Percentiles rank a stretch among this genome's conserved stretches.
These are phyloP conservation scores for Euphorbia lathyris DNA, from an alignment of 345 rosid species.

Conservation along the genomic window DNA sequence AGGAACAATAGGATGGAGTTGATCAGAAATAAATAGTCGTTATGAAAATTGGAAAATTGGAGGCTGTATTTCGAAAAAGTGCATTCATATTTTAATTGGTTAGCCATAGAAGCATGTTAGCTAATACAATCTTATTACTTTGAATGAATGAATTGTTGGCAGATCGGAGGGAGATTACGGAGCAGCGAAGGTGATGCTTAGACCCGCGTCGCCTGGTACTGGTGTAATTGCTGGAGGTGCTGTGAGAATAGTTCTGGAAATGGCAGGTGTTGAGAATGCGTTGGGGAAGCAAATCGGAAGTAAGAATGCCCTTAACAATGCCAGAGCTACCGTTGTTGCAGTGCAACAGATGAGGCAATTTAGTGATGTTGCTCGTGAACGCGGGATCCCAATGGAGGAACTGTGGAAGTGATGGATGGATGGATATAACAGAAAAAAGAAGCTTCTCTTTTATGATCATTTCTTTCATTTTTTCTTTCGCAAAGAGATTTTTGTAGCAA, in stretches of 20 bases:
- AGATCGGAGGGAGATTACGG: conserved; percentile 82
- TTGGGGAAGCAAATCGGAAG: conserved; percentile 78
- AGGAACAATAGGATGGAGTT: background rate
- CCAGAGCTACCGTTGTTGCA: conserved; percentile 83
- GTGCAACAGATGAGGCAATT: conserved; percentile 79
- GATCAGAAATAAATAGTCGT: background rate
- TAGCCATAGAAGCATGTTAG: background rate
- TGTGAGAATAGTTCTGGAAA: conserved; percentile 81
- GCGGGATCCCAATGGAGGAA: conserved; percentile 93
- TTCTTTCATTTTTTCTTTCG: background rate
- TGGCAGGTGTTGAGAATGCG: conserved; percentile 91
- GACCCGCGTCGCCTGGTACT: conserved; percentile 89
- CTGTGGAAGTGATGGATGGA: conserved; percentile 62
- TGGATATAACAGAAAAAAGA: background rate
- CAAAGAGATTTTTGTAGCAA: conserved; percentile 14
- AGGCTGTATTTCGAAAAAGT: background rate
- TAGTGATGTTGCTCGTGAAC: conserved; percentile 73
- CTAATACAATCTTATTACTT: background rate
- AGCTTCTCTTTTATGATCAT: background rate
- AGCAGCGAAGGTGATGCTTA: conserved; percentile 92
- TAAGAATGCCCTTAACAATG: conserved; percentile 84
- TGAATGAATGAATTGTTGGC: conserved; percentile 22
- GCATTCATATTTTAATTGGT: background rate
- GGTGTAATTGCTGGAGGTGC: conserved; percentile 97
- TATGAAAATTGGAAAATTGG: background rate